Conservation (phyloP, 768 basidiomycete genomes). For the Calocybe gangraenosa region DNA sequence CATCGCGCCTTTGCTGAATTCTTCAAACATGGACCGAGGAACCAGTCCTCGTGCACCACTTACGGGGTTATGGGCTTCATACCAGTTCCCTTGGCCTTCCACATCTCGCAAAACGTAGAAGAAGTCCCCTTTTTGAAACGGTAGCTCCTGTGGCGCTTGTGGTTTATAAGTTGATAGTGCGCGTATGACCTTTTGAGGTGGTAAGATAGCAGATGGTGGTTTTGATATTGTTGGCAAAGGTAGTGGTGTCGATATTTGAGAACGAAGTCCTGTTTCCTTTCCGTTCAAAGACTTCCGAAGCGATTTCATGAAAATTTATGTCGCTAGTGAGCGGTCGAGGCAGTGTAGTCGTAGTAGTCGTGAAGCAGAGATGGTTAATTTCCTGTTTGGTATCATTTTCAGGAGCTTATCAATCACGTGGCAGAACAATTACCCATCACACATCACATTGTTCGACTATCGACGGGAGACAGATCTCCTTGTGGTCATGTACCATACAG, state of each 20-base stretch:
- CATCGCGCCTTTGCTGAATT: constrained; percentile 72
- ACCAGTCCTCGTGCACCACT: constrained; percentile 90
- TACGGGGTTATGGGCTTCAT: constrained; percentile 93
- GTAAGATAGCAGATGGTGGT: constrained; percentile 64
- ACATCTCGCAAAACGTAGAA: constrained; percentile 90
- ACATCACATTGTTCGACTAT: no score
- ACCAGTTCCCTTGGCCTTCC: constrained; percentile 60
- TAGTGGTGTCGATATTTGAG: constrained; percentile 67
- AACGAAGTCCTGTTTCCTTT: constrained; percentile 49
- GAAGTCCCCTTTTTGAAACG: constrained; percentile 93
- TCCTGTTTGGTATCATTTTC: constrained; percentile 11
- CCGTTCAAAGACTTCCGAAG: constrained; percentile 77
- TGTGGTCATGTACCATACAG: no score
- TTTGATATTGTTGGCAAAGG: constrained; percentile 67
- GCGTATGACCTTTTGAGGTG: constrained; percentile 94
- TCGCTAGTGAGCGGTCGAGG: constrained; percentile 13
- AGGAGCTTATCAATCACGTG: constrained; percentile 22
- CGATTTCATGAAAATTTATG: constrained; percentile 59
- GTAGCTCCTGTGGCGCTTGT: constrained; percentile 76
- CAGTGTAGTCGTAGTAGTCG: constrained; percentile 23
- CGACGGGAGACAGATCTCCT: no score
- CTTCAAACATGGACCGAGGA: constrained; percentile 83
- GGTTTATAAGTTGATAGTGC: constrained; percentile 67
- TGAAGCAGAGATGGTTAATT: constrained; percentile 19
- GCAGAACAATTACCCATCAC: constrained; percentile 8